Evolutionary conservation across 2,329 filamentous ascomycete genomes (phyloP), one percentile per base, ranked within the genome.

Genomic region (Fusarium bulbicola): DNA sequence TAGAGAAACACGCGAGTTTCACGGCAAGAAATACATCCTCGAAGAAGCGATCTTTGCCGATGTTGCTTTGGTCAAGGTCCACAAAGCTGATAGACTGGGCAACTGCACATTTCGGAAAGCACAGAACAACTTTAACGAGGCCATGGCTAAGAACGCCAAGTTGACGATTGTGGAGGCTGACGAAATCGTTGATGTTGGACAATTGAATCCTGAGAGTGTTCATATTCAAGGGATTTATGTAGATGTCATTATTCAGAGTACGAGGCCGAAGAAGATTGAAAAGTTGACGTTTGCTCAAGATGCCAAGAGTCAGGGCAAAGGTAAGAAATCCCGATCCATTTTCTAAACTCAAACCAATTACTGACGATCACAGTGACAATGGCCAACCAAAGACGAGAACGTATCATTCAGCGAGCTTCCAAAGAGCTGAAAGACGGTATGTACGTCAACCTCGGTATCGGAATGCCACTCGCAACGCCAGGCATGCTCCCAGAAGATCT

Each of bases 381-480:
- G 4, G 28, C 30, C 4, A 26, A 32, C 6, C 28, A 26, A 14
- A 57, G 7, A 13, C 39, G 53, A 1, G 42, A 59, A 18, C 32
- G 92, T 62, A 97, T 97, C 80, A 93, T 96, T 45, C 89, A 89
- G 68, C 87, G 94, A 66, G 94, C 94, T 1, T 93, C 93, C 40
- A 94, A 94, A 84, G 94, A 96, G 83, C 94, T 97, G 83, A 93
- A 95, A 86, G 95, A 96, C 81, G 94, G 94, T 82, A 95, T 95
- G 93, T 96, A 96, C 81, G 94, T 93, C 76, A 97, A 97, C 81
- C 84, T 97, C 54, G 94, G 94, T 63, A 97, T 97, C 72, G 94
- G 94, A 58, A 97, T 97, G 93, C 94, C 94, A 57, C 95, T 96
- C 89, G 88, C 95, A 49, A 94, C 94, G 1, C 93, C 94, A 2